Percentiles rank a stretch among this genome's conserved stretches.
These are phyloP conservation scores for Thielaviopsis populi DNA, from an alignment of 2,329 filamentous ascomycete species.

Conservation along the genomic window DNA sequence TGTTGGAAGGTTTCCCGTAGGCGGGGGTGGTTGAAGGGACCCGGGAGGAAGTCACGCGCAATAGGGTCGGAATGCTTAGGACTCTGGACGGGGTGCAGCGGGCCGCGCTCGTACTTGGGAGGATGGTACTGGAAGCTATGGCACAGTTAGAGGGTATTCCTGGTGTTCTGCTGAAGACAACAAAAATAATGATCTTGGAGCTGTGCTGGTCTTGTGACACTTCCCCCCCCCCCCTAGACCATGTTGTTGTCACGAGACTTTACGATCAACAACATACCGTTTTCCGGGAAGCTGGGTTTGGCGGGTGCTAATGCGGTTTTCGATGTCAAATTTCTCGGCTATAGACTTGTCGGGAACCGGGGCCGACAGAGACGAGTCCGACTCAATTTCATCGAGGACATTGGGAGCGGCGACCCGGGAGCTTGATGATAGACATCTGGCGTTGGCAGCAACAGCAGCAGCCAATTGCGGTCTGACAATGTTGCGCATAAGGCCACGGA, in stretches of 20 bases:
- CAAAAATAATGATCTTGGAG: background rate
- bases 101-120: constrained; percentile 87
- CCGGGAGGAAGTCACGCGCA: constrained; percentile 76
- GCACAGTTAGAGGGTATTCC: background rate
- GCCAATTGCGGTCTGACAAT: constrained; percentile 11
- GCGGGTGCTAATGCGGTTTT: constrained; percentile 25
- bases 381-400: constrained; percentile 16
- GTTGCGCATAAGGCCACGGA: constrained; percentile 19
- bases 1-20: constrained; percentile 80
- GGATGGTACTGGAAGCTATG: constrained; percentile 84
- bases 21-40: constrained; percentile 77
- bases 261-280: constrained; percentile 26
- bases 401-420: constrained; percentile 8
- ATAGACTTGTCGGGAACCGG: constrained; percentile 28
- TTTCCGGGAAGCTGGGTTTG: constrained; percentile 31
- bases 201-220: background rate
- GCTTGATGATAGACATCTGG: constrained; percentile 13
- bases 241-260: background rate
- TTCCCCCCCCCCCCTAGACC: background rate
- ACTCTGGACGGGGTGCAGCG: constrained; percentile 81
- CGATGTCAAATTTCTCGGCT: constrained; percentile 29
- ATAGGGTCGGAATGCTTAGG: constrained; percentile 74
- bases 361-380: constrained; percentile 23
- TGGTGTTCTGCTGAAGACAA: background rate
- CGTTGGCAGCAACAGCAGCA: constrained; percentile 18